Evolutionary conservation across 208 protist species (phyloP).

Genomic region (Trypanosoma platydactyli): DNA sequence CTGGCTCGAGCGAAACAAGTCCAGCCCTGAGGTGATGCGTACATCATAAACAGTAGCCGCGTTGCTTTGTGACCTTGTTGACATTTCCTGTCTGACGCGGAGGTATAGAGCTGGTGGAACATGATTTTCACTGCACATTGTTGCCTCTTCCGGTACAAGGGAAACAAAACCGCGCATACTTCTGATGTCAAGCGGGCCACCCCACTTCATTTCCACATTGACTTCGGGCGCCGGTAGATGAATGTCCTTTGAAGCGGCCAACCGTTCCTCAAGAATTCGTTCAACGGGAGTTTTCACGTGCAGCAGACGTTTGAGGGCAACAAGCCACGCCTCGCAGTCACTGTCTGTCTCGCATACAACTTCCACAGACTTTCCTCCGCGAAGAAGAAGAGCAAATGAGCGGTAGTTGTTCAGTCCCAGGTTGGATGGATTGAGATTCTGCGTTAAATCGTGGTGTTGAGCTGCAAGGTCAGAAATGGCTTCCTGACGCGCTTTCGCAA

Average conservation of each 20-base stretch:
- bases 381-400: slow-evolving; percentile 79
- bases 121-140: slow-evolving; percentile 85
- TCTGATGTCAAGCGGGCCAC: slow-evolving; percentile 77
- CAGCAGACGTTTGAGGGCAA: slow-evolving; percentile 84
- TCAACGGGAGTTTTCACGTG: slow-evolving; percentile 65
- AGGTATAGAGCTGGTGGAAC: slow-evolving; percentile 86
- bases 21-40: slow-evolving; percentile 74
- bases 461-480: slow-evolving; percentile 80
- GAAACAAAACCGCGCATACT: slow-evolving; percentile 84
- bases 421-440: slow-evolving; percentile 75
- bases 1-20: slow-evolving; percentile 69
- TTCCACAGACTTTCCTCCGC: slow-evolving; percentile 85
- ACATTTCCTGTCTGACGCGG: slow-evolving; percentile 81
- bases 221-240: slow-evolving; percentile 14
- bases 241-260: slow-evolving; percentile 17
- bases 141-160: slow-evolving; percentile 70
- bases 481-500: slow-evolving; percentile 66
- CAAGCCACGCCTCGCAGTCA: slow-evolving; percentile 90
- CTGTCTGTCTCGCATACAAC: slow-evolving; percentile 89
- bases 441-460: slow-evolving; percentile 74
- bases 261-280: slow-evolving; percentile 48
- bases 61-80: slow-evolving; percentile 65
- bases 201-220: slow-evolving; percentile 65
- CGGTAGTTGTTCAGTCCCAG: slow-evolving; percentile 87
- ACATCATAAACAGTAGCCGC: slow-evolving; percentile 87